Conservation (phyloP, 805 yeast genomes). For the Scheffersomyces stipitis region DNA sequence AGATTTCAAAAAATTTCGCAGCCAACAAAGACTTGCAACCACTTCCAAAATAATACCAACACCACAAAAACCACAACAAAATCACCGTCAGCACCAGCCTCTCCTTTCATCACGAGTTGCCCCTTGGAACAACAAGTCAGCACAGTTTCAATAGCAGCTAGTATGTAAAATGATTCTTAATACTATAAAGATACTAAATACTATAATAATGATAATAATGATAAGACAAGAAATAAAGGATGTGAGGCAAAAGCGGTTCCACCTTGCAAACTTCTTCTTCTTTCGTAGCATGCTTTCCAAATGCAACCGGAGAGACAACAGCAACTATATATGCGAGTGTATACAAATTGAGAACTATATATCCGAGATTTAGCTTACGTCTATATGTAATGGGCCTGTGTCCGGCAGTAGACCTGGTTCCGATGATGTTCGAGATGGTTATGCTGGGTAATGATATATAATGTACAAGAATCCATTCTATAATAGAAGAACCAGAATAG, state of each 20-base stretch:
- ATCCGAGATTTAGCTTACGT: not conserved
- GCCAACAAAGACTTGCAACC: too few relatives aligned
- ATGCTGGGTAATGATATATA: too few relatives aligned
- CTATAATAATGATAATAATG: slow-evolving; percentile 5
- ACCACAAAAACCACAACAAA: too few relatives aligned
- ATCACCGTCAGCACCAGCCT: too few relatives aligned
- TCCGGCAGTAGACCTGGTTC: too few relatives aligned
- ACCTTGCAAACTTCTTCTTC: not conserved
- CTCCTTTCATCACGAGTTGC: too few relatives aligned
- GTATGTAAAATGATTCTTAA: not conserved
- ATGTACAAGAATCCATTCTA: not conserved
- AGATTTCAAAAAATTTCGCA: not conserved
- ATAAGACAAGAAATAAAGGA: slow-evolving; percentile 8
- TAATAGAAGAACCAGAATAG: not conserved
- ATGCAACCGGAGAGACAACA: too few relatives aligned
- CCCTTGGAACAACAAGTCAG: too few relatives aligned
- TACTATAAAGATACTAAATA: not conserved
- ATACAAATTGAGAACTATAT: not conserved
- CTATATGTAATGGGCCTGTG: not conserved
- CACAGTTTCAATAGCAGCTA: not conserved
- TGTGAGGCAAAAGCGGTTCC: not conserved
- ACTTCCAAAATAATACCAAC: too few relatives aligned
- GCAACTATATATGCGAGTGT: not conserved
- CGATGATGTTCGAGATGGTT: too few relatives aligned
- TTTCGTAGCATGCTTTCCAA: too few relatives aligned